These are phyloP conservation scores for Candida pseudoglaebosa DNA, from an alignment of 805 yeast genomes.

Conservation along the genomic window DNA sequence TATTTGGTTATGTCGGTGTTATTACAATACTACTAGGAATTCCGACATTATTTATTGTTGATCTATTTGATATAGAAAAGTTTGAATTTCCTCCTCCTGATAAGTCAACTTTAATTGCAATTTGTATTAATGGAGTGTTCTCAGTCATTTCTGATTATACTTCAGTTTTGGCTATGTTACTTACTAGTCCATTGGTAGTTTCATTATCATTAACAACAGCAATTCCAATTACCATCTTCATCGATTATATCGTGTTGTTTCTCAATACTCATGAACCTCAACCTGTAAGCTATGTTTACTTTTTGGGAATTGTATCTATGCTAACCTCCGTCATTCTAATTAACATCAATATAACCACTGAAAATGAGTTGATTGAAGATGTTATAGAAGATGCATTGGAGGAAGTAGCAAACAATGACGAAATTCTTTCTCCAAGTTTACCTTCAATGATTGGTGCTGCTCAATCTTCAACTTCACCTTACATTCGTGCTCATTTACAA, in stretches of 20 bases:
- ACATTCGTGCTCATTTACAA: slow-evolving; percentile 2
- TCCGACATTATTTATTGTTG: slow-evolving; percentile 35
- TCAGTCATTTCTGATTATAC: slow-evolving; percentile 48
- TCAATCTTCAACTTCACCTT: slow-evolving; percentile 7
- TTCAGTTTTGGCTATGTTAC: slow-evolving; percentile 47
- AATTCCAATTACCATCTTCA: slow-evolving; percentile 49
- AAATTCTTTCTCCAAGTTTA: slow-evolving; percentile 41
- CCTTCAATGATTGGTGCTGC: slow-evolving; percentile 36
- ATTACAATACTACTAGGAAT: slow-evolving; percentile 35
- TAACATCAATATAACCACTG: slow-evolving; percentile 39
- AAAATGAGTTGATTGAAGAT: slow-evolving; percentile 41
- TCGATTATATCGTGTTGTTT: slow-evolving; percentile 39
- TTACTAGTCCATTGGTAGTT: slow-evolving; percentile 52
- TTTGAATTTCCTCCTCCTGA: slow-evolving; percentile 41
- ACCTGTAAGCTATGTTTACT: slow-evolving; percentile 25
- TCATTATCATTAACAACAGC: slow-evolving; percentile 49
- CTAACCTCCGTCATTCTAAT: slow-evolving; percentile 44
- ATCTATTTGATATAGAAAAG: slow-evolving; percentile 35
- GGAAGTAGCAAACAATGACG: slow-evolving; percentile 45
- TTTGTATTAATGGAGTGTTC: slow-evolving; percentile 40
- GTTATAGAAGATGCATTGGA: slow-evolving; percentile 47
- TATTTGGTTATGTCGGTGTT: slow-evolving; percentile 47
- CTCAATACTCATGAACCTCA: slow-evolving; percentile 17
- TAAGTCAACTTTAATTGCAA: slow-evolving; percentile 26
- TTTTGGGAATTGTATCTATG: slow-evolving; percentile 46